A percentile compares a stretch with the other conserved stretches of the same genome.
Evolutionary conservation across 1,139 yeast genomes (phyloP).

Genomic region (Zhuliangozyma parablackwelliae): DNA sequence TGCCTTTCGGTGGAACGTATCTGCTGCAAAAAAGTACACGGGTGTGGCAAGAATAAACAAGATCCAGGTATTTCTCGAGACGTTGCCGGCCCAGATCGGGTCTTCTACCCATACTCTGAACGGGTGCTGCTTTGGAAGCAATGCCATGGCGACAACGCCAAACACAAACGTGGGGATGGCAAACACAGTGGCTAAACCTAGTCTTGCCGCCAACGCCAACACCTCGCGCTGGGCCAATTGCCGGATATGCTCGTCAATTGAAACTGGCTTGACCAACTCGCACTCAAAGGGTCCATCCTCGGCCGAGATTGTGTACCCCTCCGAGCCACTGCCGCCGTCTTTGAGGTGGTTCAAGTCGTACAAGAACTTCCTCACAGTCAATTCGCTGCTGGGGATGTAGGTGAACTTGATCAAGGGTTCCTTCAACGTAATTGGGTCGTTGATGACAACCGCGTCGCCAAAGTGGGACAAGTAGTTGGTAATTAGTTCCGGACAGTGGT

Average conservation of each 20-base stretch:
- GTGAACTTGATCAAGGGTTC: slow-evolving; percentile 60
- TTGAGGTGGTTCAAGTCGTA: slow-evolving; percentile 41
- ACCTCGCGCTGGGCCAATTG: slow-evolving; percentile 49
- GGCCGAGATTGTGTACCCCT: slow-evolving; percentile 19
- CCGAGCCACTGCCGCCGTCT: slow-evolving; percentile 10
- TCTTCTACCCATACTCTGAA: slow-evolving; percentile 54
- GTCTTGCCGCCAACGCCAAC: slow-evolving; percentile 39
- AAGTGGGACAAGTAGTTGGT: slow-evolving; percentile 44
- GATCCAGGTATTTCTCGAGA: slow-evolving; percentile 62
- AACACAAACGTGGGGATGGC: slow-evolving; percentile 69
- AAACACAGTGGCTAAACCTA: slow-evolving; percentile 44
- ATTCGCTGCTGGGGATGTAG: slow-evolving; percentile 47
- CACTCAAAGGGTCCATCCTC: slow-evolving; percentile 41
- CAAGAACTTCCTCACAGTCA: slow-evolving; percentile 52
- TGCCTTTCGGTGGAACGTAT: slow-evolving; percentile 66
- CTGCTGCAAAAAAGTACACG: slow-evolving; percentile 71
- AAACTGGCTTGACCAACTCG: slow-evolving; percentile 51
- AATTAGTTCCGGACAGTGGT: slow-evolving; percentile 60
- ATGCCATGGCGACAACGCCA: slow-evolving; percentile 66
- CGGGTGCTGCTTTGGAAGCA: slow-evolving; percentile 40
- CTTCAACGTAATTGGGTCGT: slow-evolving; percentile 50
- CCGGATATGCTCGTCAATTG: slow-evolving; percentile 62
- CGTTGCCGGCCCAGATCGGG: slow-evolving; percentile 64
- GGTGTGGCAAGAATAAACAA: slow-evolving; percentile 64
- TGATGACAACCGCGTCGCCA: slow-evolving; percentile 56